A percentile compares a stretch with the other conserved stretches of the same genome.
These are phyloP conservation scores for Curvularia sp. DNA, from an alignment of 2,329 filamentous ascomycete genomes.

Conservation along the genomic window DNA sequence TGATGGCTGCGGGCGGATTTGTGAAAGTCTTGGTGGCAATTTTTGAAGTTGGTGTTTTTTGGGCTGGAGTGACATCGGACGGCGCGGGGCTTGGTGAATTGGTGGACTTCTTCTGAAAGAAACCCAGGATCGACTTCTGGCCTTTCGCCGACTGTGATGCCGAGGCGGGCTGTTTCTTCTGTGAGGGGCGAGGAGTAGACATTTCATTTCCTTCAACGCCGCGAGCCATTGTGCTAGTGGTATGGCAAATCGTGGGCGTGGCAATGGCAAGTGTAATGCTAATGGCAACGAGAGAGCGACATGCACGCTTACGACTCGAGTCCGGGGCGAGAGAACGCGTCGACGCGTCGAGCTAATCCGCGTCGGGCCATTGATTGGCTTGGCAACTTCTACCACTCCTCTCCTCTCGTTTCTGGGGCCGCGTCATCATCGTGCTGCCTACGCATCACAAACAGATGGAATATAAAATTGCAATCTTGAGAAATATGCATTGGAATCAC, in stretches of 20 bases:
- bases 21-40: conserved; percentile 45
- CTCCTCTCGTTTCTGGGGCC: neutral
- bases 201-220: conserved; percentile 58
- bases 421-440: neutral
- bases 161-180: conserved; percentile 56
- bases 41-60: conserved; percentile 36
- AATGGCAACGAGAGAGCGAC: neutral
- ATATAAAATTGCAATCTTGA: neutral
- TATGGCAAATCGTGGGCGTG: neutral
- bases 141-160: conserved; percentile 62
- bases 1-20: conserved; percentile 56
- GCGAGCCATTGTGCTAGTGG: conserved; percentile 48
- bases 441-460: neutral
- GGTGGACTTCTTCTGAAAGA: conserved; percentile 71
- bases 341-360: conserved; percentile 16
- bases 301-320: conserved; percentile 2
- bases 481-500: neutral
- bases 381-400: conserved; percentile 7
- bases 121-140: conserved; percentile 77
- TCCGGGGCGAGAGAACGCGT: conserved; percentile 13
- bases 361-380: conserved; percentile 6
- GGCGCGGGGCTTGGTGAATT: conserved; percentile 55
- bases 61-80: conserved; percentile 34
- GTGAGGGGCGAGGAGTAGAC: conserved; percentile 52
- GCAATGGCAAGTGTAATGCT: neutral